phyloP scores from a whole-genome alignment of 331 rosid species.

The Cydonia oblonga region DNA sequence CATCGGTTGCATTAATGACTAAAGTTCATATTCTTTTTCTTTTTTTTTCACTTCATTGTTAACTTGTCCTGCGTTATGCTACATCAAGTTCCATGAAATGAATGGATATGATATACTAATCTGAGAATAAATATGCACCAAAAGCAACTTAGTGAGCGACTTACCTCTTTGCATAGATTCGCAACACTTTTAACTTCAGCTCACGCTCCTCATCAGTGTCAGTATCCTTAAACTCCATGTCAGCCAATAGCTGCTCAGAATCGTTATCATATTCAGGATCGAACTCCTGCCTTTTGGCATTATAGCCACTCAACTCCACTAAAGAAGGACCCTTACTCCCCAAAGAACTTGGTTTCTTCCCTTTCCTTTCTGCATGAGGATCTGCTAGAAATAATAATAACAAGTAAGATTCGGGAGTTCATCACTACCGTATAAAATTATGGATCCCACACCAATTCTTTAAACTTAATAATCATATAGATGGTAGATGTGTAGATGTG shows the following conservation, averaged over 20 bases:
- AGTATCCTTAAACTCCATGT: constrained; percentile 91
- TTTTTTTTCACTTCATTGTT: neutral
- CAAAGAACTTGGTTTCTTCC: constrained; percentile 47
- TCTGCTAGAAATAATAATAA: constrained; percentile 30
- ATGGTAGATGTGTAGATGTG: neutral
- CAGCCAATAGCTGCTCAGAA: constrained; percentile 82
- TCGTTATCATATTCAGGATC: constrained; percentile 96
- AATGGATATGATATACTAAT: neutral
- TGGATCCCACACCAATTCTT: neutral
- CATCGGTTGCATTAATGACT: neutral
- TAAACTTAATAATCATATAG: neutral
- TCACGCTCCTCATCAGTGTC: constrained; percentile 84
- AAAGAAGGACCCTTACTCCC: constrained; percentile 73
- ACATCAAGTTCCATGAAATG: neutral
- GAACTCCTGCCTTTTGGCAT: constrained; percentile 74
- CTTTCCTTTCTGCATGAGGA: constrained; percentile 59
- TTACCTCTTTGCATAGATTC: constrained; percentile 73
- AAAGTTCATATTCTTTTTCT: neutral
- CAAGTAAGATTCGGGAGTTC: neutral
- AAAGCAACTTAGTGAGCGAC: neutral
- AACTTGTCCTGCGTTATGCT: neutral
- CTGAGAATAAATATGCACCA: neutral
- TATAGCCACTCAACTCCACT: constrained; percentile 82
- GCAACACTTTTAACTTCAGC: constrained; percentile 68
- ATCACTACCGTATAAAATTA: neutral